A percentile compares a stretch with the other conserved stretches of the same genome.
phyloP scores from a whole-genome alignment of 768 basidiomycete genomes.

The Russula earlei region DNA sequence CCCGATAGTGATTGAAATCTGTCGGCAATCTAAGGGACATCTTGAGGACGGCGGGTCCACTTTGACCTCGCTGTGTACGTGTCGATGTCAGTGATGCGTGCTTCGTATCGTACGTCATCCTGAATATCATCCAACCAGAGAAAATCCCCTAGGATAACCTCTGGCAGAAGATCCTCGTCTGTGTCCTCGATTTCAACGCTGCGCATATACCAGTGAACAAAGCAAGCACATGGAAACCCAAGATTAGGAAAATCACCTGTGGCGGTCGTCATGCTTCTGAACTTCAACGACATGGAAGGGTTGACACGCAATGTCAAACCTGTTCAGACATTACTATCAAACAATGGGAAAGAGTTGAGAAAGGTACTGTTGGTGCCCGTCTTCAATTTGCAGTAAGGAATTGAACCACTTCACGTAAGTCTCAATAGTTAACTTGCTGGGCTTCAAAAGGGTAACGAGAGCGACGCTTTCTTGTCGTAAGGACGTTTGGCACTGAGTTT shows the following conservation, averaged over 20 bases:
- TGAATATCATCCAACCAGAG: constrained; percentile 10
- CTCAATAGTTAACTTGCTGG: not conserved
- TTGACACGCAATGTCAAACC: constrained; percentile 1
- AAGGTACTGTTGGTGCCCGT: constrained; percentile 44
- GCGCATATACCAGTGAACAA: not conserved
- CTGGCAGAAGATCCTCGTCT: constrained; percentile 13
- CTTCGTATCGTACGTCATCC: constrained; percentile 4
- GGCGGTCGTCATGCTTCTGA: not conserved
- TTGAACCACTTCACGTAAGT: constrained; percentile 7
- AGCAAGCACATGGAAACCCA: not conserved
- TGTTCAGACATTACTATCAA: constrained; percentile 27
- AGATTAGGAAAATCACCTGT: too few relatives aligned
- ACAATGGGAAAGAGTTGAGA: not conserved
- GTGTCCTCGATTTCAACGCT: constrained; percentile 8
- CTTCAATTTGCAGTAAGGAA: constrained; percentile 12
- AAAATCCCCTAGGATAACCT: constrained; percentile 6
- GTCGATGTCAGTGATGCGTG: not conserved
- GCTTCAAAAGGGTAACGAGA: not conserved
- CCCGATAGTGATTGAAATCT: constrained; percentile 33
- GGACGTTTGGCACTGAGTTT: not conserved
- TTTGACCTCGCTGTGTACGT: not conserved
- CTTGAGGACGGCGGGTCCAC: constrained; percentile 33
- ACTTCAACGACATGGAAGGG: not conserved
- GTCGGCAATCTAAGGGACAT: constrained; percentile 36
- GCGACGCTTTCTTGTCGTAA: not conserved